Conservation (phyloP, 495 filamentous ascomycete genomes). For the Aspergillus ostianus region DNA sequence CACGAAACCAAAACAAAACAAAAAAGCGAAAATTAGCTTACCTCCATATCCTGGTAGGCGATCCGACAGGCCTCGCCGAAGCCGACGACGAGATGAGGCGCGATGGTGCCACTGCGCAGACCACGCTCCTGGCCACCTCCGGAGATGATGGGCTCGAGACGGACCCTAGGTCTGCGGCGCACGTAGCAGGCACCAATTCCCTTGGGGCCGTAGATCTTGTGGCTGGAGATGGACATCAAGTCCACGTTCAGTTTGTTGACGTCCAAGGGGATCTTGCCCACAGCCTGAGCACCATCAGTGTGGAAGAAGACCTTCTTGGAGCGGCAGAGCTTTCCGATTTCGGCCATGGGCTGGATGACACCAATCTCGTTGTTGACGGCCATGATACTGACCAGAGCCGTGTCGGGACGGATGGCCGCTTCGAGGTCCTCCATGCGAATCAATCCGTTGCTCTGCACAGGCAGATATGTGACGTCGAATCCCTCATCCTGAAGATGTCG, state of each 20-base stretch:
- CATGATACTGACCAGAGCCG: conserved; percentile 93
- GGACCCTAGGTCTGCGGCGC: conserved; percentile 83
- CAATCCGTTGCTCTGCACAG: conserved; percentile 80
- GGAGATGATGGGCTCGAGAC: conserved; percentile 92
- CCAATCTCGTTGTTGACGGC: conserved; percentile 99
- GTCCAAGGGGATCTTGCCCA: conserved; percentile 94
- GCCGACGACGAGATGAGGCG: conserved; percentile 83
- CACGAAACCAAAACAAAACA: conserved; percentile 13
- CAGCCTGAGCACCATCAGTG: conserved; percentile 94
- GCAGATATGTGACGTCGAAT: conserved; percentile 92
- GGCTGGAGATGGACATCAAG: conserved; percentile 97
- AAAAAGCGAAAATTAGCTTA: conserved; percentile 48
- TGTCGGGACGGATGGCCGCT: conserved; percentile 86
- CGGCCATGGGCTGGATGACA: conserved; percentile 90
- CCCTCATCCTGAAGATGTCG: conserved; percentile 96
- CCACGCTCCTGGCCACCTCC: conserved; percentile 96
- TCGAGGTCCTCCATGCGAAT: conserved; percentile 85
- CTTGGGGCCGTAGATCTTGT: conserved; percentile 99
- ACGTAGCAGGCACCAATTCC: conserved; percentile 96
- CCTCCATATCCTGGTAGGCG: conserved; percentile 80
- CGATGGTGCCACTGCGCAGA: conserved; percentile 87
- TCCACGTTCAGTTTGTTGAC: conserved; percentile 97
- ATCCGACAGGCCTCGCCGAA: conserved; percentile 96
- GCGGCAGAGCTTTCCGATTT: conserved; percentile 91
- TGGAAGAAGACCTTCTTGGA: conserved; percentile 96